Evolutionary conservation across 768 basidiomycete species (phyloP).

Genomic region (Auriscalpium orientale): DNA sequence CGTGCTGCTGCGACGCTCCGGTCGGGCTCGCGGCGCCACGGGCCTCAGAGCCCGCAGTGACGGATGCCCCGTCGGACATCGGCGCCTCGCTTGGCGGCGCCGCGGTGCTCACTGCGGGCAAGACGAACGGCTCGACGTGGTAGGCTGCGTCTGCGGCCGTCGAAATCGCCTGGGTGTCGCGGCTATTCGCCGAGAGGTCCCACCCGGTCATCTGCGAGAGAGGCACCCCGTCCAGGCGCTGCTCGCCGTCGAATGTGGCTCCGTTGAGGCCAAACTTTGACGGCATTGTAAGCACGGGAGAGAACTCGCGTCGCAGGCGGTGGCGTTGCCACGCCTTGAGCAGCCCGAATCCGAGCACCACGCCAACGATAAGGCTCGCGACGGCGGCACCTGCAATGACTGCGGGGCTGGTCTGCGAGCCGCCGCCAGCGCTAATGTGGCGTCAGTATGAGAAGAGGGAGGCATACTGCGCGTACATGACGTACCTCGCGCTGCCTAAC

Average conservation of each 20-base stretch:
- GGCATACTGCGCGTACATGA: too few relatives aligned
- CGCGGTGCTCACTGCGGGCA: neutral
- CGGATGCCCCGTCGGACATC: neutral
- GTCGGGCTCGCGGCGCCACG: neutral
- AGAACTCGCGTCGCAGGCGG: neutral
- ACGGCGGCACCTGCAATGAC: conserved; percentile 21
- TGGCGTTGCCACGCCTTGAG: neutral
- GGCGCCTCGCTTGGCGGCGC: neutral
- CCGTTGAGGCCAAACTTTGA: neutral
- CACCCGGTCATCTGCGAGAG: neutral
- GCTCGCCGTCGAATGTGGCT: neutral
- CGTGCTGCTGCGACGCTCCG: conserved; percentile 20
- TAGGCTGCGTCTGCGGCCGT: conserved; percentile 1
- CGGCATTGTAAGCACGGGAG: neutral
- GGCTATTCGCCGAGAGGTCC: neutral
- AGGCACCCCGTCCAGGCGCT: neutral
- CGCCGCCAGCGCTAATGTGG: too few relatives aligned
- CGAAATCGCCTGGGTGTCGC: neutral
- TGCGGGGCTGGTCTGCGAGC: neutral
- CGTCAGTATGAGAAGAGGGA: too few relatives aligned
- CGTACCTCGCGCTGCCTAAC: neutral
- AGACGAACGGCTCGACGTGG: conserved; percentile 14
- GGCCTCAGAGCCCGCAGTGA: conserved; percentile 5
- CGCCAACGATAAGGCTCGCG: conserved; percentile 18
- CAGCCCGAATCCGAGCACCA: conserved; percentile 7